These are phyloP conservation scores for Farysia itapuensis DNA, from an alignment of 1,284 basidiomycete genomes.

Conservation along the genomic window DNA sequence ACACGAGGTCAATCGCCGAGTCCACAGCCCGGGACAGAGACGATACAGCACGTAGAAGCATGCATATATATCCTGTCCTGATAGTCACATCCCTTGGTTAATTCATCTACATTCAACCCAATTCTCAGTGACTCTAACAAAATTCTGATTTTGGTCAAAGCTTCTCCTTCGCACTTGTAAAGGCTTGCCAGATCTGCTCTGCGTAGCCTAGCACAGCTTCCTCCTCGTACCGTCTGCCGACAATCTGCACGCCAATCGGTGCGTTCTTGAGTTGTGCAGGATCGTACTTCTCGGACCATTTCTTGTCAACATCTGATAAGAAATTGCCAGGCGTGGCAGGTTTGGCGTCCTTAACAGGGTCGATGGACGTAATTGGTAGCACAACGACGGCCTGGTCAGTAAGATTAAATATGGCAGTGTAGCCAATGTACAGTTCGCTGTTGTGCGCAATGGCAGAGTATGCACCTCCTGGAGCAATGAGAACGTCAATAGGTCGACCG, in stretches of 20 bases:
- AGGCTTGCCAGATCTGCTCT: constrained; percentile 22
- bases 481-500: constrained; percentile 67
- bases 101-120: no score
- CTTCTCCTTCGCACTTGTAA: no score
- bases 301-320: constrained; percentile 39
- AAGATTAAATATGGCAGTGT: constrained; percentile 65
- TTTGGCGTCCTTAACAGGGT: constrained; percentile 66
- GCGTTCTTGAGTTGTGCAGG: constrained; percentile 65
- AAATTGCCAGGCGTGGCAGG: constrained; percentile 59
- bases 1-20: no score
- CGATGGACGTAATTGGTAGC: constrained; percentile 64
- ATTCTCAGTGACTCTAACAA: no score
- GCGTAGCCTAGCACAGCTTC: constrained; percentile 67
- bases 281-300: constrained; percentile 43
- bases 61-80: no score
- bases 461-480: constrained; percentile 67
- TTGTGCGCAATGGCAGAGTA: constrained; percentile 66
- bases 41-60: no score
- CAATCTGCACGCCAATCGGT: constrained; percentile 72
- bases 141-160: no score
- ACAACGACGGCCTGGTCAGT: constrained; percentile 71
- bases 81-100: no score
- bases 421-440: constrained; percentile 61
- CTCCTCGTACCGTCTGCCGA: constrained; percentile 73
- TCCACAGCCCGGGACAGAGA: no score